Percentiles rank a stretch among this genome's conserved stretches.
Conservation (phyloP, 441 rosid species). For the Corymbia calophylla region DNA sequence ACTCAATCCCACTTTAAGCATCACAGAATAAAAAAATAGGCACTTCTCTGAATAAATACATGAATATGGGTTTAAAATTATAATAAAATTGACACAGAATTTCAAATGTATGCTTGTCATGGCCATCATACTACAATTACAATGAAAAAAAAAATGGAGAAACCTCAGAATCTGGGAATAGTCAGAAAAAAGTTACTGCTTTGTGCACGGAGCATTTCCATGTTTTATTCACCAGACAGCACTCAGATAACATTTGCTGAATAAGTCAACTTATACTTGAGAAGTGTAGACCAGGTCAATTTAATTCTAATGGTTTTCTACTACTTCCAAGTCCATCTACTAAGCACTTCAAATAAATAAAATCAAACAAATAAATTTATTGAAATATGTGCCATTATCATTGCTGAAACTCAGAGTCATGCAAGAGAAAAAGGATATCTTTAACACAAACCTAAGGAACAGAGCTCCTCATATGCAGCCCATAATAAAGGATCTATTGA, state of each 20-base stretch:
- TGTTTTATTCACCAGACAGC: neutral
- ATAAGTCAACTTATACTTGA: neutral
- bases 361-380: neutral
- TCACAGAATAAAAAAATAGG: neutral
- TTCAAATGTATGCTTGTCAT: neutral
- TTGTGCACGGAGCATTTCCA: neutral
- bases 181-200: neutral
- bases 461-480: conserved; percentile 93
- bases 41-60: neutral
- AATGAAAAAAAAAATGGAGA: neutral
- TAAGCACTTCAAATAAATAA: neutral
- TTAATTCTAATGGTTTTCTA: neutral
- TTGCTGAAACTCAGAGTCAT: neutral
- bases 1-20: neutral
- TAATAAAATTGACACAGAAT: neutral
- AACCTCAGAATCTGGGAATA: neutral
- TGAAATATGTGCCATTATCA: neutral
- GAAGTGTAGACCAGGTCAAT: neutral
- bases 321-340: neutral
- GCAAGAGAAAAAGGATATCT: neutral
- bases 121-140: neutral
- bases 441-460: conserved; percentile 63
- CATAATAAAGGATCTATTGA: conserved; percentile 85
- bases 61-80: neutral
- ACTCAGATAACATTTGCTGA: neutral